Percentiles rank a stretch among this genome's conserved stretches.
Conservation (phyloP, 371 early-diverging fungal genomes). For the Apophysomyces variabilis region DNA sequence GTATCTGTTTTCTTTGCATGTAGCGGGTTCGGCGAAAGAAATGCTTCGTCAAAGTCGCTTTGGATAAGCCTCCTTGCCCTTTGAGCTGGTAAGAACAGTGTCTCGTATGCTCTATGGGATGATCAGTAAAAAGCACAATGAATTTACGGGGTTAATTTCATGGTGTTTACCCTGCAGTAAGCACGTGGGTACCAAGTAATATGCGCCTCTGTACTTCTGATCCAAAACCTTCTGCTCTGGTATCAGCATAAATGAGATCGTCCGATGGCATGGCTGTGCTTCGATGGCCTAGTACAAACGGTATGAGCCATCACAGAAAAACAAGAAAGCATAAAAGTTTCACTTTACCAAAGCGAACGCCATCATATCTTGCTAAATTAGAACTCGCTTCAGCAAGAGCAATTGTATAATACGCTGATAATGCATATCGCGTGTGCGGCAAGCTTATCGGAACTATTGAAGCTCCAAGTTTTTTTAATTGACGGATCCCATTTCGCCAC, state of each 20-base stretch:
- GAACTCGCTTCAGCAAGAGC: conserved; percentile 93
- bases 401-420: conserved; percentile 88
- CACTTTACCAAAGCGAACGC: conserved; percentile 76
- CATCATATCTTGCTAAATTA: conserved; percentile 89
- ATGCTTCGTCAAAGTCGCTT: conserved; percentile 77
- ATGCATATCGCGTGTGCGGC: conserved; percentile 71
- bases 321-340: background rate
- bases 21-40: conserved; percentile 51
- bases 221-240: conserved; percentile 77
- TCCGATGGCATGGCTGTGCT: conserved; percentile 23
- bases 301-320: background rate
- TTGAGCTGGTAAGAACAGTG: conserved; percentile 80
- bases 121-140: too few species aligned
- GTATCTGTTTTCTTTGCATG: conserved; percentile 7
- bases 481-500: conserved; percentile 69
- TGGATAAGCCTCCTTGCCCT: conserved; percentile 80
- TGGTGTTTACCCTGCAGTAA: conserved; percentile 69
- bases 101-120: conserved; percentile 54
- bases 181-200: conserved; percentile 83
- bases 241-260: conserved; percentile 62
- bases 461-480: conserved; percentile 67
- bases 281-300: conserved; percentile 41
- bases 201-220: conserved; percentile 84
- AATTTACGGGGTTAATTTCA: background rate
- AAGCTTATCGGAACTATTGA: conserved; percentile 71